Conservation (phyloP, 345 rosid genomes). For the Eucalyptus marginata region DNA sequence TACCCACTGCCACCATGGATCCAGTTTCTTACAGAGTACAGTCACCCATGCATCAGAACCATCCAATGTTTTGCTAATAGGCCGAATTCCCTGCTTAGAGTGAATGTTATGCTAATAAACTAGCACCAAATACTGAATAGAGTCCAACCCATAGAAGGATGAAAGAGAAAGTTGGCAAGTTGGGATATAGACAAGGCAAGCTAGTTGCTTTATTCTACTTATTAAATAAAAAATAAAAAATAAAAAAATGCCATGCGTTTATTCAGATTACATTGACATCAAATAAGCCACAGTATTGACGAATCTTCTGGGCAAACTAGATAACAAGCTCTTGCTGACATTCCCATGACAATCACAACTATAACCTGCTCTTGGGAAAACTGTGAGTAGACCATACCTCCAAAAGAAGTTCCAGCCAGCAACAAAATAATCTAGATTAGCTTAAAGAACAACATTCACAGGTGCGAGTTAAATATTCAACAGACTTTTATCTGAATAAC, state of each 20-base stretch:
- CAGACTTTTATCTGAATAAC: background rate
- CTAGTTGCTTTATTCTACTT: background rate
- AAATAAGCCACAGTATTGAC: background rate
- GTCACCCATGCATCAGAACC: conserved; percentile 67
- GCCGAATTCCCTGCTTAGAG: conserved; percentile 58
- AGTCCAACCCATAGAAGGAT: background rate
- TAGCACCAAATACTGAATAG: background rate
- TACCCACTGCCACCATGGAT: conserved; percentile 84
- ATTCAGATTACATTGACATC: background rate
- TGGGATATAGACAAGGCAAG: background rate
- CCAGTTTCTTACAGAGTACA: conserved; percentile 62
- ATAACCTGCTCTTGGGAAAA: background rate
- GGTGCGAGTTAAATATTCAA: background rate
- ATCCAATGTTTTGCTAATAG: conserved; percentile 41
- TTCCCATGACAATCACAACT: background rate
- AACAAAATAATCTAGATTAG: background rate
- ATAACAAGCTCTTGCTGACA: background rate
- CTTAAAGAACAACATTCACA: background rate
- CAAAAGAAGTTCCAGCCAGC: background rate
- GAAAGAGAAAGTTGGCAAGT: background rate
- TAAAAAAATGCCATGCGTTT: background rate
- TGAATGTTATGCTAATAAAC: background rate
- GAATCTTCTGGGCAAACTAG: background rate
- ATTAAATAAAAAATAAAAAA: background rate
- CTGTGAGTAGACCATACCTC: background rate